A percentile compares a stretch with the other conserved stretches of the same genome.
phyloP scores from a whole-genome alignment of 2,329 filamentous ascomycete species.

The Ustilaginoidea virens region DNA sequence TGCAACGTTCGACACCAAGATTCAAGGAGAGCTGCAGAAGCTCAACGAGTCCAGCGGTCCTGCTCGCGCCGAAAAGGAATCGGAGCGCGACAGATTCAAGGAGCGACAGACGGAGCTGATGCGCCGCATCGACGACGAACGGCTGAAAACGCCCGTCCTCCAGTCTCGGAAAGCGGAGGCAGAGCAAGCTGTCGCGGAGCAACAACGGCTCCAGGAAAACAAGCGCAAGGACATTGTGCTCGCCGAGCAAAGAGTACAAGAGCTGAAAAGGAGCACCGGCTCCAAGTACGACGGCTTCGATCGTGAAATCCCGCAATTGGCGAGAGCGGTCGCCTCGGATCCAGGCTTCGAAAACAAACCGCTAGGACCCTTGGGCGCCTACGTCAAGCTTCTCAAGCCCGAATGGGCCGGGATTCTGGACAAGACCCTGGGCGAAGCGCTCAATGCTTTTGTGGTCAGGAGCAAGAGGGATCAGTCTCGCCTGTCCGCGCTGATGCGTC shows the following conservation, averaged over 20 bases:
- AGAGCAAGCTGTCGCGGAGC: constrained; percentile 14
- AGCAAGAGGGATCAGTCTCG: constrained; percentile 60
- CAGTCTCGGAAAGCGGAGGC: constrained; percentile 17
- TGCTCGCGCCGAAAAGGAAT: constrained; percentile 45
- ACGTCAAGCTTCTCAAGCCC: constrained; percentile 62
- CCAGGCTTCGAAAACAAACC: constrained; percentile 53
- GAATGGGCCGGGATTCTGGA: constrained; percentile 78
- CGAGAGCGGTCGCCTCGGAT: constrained; percentile 57
- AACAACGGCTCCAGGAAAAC: constrained; percentile 15
- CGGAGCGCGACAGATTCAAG: constrained; percentile 26
- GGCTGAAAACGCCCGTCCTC: constrained; percentile 17
- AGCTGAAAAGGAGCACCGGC: constrained; percentile 41
- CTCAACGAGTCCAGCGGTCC: constrained; percentile 57
- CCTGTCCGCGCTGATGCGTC: constrained; percentile 50
- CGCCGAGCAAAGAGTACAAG: constrained; percentile 26
- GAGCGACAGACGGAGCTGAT: constrained; percentile 12
- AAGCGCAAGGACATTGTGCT: constrained; percentile 40
- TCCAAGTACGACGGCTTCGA: constrained; percentile 51
- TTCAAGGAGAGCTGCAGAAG: constrained; percentile 40
- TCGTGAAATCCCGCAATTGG: constrained; percentile 42
- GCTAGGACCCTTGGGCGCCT: constrained; percentile 67
- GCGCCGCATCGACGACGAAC: constrained; percentile 13
- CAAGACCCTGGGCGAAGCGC: constrained; percentile 48
- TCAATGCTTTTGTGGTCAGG: constrained; percentile 71
- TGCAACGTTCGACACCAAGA: constrained; percentile 28